Conservation (phyloP, 129 eudicot genomes). For the Silybum marianum region DNA sequence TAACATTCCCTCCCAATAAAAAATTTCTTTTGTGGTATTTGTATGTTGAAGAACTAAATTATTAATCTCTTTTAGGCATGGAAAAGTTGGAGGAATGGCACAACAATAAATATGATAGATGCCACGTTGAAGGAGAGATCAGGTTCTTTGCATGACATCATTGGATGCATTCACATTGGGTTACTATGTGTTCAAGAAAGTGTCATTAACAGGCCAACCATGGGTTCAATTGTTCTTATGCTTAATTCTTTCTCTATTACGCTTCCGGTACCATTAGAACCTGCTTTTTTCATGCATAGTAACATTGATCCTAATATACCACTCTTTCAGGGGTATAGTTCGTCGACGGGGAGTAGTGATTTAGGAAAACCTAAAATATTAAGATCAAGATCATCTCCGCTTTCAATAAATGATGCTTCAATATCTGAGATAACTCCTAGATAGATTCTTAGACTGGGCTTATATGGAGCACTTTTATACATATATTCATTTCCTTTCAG, state of each 20-base stretch:
- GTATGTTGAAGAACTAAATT: background rate
- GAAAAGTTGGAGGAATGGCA: slow-evolving; percentile 19
- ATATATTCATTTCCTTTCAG: background rate
- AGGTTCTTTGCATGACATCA: background rate
- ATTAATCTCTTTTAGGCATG: slow-evolving; percentile 25
- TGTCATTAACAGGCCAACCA: slow-evolving; percentile 3
- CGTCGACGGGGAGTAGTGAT: background rate
- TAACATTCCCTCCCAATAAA: background rate
- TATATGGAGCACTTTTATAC: background rate
- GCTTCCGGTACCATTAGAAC: slow-evolving; percentile 30
- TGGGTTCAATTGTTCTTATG: slow-evolving; percentile 11
- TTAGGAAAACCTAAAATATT: background rate
- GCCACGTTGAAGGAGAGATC: background rate
- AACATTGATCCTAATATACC: background rate
- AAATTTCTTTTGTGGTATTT: background rate
- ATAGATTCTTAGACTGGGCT: background rate
- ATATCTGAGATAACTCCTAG: background rate
- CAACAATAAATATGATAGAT: background rate
- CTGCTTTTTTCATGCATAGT: slow-evolving; percentile 28
- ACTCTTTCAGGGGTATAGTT: background rate
- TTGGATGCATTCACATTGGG: slow-evolving; percentile 10
- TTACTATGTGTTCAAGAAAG: slow-evolving; percentile 27
- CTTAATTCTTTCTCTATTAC: slow-evolving; percentile 15
- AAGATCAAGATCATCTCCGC: background rate
- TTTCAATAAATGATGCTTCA: background rate